Conservation (phyloP, 2,329 filamentous ascomycete genomes). For the Rutstroemia sp. region DNA sequence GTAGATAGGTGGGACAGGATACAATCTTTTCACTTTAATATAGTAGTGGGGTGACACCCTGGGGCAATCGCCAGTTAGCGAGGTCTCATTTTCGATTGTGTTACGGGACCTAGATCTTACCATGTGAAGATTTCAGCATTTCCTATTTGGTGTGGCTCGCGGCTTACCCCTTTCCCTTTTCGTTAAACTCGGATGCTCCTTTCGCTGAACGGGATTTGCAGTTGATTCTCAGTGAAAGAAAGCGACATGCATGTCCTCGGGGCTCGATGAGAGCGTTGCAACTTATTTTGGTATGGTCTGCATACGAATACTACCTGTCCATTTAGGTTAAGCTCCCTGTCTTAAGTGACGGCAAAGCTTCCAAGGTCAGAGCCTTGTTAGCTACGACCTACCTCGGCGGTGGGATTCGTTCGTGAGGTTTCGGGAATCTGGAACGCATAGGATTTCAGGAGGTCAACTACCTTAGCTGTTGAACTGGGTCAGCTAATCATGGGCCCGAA, state of each 20-base stretch:
- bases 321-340: too few relatives aligned
- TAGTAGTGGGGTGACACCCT: not conserved
- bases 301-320: too few relatives aligned
- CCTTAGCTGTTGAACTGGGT: too few relatives aligned
- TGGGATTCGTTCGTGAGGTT: too few relatives aligned
- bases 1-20: not conserved
- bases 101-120: not conserved
- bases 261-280: too few relatives aligned
- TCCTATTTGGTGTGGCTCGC: not conserved
- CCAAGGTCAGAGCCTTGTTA: too few relatives aligned
- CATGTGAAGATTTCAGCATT: not conserved
- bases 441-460: too few relatives aligned
- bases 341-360: too few relatives aligned
- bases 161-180: not conserved
- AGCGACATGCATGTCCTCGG: not conserved
- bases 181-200: not conserved
- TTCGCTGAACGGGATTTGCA: not conserved
- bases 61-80: not conserved
- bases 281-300: too few relatives aligned
- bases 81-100: not conserved
- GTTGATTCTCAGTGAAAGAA: not conserved
- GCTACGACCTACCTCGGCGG: too few relatives aligned
- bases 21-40: not conserved
- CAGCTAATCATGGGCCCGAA: too few relatives aligned
- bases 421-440: too few relatives aligned